These are phyloP conservation scores for Cornus kousa DNA, from an alignment of 148 eudicot genomes.

Conservation along the genomic window DNA sequence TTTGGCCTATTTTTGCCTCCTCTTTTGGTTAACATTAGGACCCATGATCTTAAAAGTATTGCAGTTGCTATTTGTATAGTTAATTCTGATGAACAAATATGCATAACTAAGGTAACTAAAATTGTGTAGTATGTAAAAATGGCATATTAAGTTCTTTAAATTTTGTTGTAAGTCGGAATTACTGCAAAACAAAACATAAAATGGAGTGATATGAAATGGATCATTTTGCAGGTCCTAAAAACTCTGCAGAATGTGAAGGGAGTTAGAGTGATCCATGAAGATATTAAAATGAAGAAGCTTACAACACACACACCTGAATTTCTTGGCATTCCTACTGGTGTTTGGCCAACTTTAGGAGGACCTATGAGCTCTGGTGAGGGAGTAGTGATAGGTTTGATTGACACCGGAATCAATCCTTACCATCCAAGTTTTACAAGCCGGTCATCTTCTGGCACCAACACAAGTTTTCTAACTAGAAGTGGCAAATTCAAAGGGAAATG, in stretches of 20 bases:
- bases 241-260: conserved; percentile 34
- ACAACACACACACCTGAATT: conserved; percentile 71
- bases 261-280: conserved; percentile 54
- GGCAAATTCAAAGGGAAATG: conserved; percentile 56
- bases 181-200: too few species aligned
- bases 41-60: too few species aligned
- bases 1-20: too few species aligned
- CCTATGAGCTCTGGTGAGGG: conserved; percentile 51
- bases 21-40: too few species aligned
- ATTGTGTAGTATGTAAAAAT: too few species aligned
- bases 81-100: too few species aligned
- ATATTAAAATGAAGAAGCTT: conserved; percentile 42
- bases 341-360: conserved; percentile 62
- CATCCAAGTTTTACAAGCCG: conserved; percentile 56
- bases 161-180: neutral
- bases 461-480: conserved; percentile 10
- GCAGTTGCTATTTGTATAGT: too few species aligned
- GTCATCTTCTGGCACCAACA: conserved; percentile 13
- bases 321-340: conserved; percentile 48
- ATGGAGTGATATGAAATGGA: neutral
- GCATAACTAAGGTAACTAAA: too few species aligned
- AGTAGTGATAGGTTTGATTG: conserved; percentile 62
- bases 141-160: neutral
- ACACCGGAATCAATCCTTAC: conserved; percentile 65
- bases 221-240: conserved; percentile 34